Percentiles rank a stretch among this genome's conserved stretches.
These are phyloP conservation scores for Beauveria bassiana DNA, from an alignment of 2,329 filamentous ascomycete genomes.

Conservation along the genomic window DNA sequence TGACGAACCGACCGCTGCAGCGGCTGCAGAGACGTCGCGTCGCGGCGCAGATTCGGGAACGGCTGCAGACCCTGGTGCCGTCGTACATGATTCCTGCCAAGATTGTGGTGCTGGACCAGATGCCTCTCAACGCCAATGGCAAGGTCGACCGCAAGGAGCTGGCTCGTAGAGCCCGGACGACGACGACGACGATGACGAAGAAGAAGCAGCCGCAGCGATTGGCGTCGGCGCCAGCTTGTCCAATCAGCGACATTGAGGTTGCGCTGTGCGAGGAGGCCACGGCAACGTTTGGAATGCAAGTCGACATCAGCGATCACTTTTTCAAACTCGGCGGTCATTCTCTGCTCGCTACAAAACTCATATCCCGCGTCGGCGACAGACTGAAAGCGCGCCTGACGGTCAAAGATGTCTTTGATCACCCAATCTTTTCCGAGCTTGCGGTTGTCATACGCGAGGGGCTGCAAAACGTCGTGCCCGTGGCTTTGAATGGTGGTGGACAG, in stretches of 20 bases:
- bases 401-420: too few relatives aligned
- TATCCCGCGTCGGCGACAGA: background rate
- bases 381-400: too few relatives aligned
- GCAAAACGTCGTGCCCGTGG: too few relatives aligned
- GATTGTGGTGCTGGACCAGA: conserved; percentile 17
- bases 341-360: conserved; percentile 3
- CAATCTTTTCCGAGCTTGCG: too few relatives aligned
- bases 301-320: conserved; percentile 13
- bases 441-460: too few relatives aligned
- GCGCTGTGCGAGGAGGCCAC: conserved; percentile 12
- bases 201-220: background rate
- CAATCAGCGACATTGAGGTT: background rate
- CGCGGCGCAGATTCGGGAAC: background rate
- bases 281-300: conserved; percentile 8
- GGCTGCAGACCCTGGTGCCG: conserved; percentile 8
- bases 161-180: background rate
- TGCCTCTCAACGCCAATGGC: conserved; percentile 21
- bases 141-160: conserved; percentile 19
- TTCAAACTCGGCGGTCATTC: conserved; percentile 16
- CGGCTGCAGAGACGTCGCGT: background rate
- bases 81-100: conserved; percentile 20
- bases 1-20: background rate
- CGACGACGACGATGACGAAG: background rate
- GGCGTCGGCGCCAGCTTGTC: background rate
- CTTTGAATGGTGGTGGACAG: too few relatives aligned